Percentiles rank a stretch among this genome's conserved stretches.
phyloP scores from a whole-genome alignment of 2,329 filamentous ascomycete genomes.

The Aspergillus oerlinghausenensis region DNA sequence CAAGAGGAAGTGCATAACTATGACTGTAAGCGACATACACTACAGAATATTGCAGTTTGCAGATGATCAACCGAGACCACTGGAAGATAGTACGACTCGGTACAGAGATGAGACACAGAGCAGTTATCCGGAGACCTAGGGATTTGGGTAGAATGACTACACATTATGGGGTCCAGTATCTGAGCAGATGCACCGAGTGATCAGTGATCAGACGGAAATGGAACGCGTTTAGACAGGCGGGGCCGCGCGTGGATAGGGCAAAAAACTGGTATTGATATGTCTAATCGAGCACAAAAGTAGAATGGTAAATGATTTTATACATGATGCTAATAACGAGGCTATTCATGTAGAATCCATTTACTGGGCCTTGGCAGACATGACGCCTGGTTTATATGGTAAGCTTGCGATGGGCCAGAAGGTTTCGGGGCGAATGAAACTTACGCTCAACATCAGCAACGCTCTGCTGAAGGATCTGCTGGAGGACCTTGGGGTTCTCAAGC shows the following conservation, averaged over 20 bases:
- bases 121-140: background rate
- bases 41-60: background rate
- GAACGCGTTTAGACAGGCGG: background rate
- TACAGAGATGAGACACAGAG: too few relatives aligned
- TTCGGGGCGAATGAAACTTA: constrained; percentile 45
- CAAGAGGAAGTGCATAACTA: background rate
- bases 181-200: background rate
- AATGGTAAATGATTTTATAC: constrained; percentile 38
- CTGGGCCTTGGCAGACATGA: constrained; percentile 38
- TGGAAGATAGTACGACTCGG: background rate
- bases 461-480: constrained; percentile 97
- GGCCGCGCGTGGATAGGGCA: background rate
- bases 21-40: background rate
- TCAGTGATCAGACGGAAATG: background rate
- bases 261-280: constrained; percentile 34
- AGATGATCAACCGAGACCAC: background rate
- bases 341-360: constrained; percentile 31
- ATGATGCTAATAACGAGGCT: constrained; percentile 30
- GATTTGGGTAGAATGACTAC: background rate
- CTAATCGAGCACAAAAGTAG: constrained; percentile 33
- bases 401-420: background rate
- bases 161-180: background rate
- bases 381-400: constrained; percentile 26
- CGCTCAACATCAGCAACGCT: constrained; percentile 94
- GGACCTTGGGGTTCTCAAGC: constrained; percentile 92